phyloP scores from a whole-genome alignment of 352 stramenopile genomes.

The Phytopythium delawarense region DNA sequence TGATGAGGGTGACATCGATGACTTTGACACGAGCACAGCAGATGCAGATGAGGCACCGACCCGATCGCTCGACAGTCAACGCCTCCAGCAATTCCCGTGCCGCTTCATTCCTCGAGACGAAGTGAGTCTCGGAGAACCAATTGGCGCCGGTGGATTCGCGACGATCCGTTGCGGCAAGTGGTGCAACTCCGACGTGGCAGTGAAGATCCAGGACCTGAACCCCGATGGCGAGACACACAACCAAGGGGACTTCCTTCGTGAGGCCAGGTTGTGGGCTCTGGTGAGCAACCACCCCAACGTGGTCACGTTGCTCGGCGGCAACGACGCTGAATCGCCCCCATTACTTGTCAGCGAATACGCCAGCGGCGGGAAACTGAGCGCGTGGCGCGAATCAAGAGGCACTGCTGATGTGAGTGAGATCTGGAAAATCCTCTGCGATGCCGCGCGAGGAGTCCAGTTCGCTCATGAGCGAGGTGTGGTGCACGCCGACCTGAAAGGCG shows the following conservation, averaged over 20 bases:
- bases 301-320: conserved; percentile 8
- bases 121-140: not conserved
- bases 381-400: conserved; percentile 4
- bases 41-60: not conserved
- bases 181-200: conserved; percentile 15
- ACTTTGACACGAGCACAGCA: not conserved
- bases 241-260: conserved; percentile 9
- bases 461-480: conserved; percentile 36
- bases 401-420: conserved; percentile 7
- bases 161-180: conserved; percentile 16
- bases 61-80: not conserved
- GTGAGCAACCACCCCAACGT: conserved; percentile 9
- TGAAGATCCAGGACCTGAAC: conserved; percentile 19
- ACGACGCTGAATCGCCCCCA: not conserved
- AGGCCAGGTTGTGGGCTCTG: conserved; percentile 13
- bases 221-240: not conserved
- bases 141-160: conserved; percentile 13
- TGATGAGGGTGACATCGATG: not conserved
- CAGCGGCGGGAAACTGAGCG: conserved; percentile 6
- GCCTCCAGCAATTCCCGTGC: not conserved
- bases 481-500: conserved; percentile 67
- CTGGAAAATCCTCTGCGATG: conserved; percentile 21
- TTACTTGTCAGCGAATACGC: conserved; percentile 16
- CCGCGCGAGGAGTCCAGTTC: conserved; percentile 43
- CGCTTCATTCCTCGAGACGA: not conserved